Conservation (phyloP, 805 yeast genomes). For the Saccharomyces mikatae region DNA sequence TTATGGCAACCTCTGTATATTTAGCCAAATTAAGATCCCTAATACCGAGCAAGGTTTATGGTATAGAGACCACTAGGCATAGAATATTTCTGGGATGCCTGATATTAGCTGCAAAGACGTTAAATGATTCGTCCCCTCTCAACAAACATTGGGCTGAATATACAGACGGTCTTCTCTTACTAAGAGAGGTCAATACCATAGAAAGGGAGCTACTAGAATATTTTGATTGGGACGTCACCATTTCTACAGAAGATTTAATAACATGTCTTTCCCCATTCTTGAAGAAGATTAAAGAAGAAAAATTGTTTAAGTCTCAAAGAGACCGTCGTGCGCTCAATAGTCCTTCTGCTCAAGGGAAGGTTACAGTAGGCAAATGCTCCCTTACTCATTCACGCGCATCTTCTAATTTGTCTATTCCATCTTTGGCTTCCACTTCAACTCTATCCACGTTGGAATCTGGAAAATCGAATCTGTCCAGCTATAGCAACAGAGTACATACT, state of each 20-base stretch:
- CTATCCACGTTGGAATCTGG: conserved; percentile 18
- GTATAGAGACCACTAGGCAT: conserved; percentile 89
- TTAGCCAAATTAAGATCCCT: conserved; percentile 65
- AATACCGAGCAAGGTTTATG: conserved; percentile 80
- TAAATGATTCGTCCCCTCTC: conserved; percentile 90
- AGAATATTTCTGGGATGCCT: conserved; percentile 84
- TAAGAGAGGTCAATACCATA: conserved; percentile 79
- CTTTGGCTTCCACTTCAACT: conserved; percentile 35
- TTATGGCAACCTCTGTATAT: conserved; percentile 87
- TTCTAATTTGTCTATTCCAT: conserved; percentile 34
- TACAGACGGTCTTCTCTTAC: conserved; percentile 73
- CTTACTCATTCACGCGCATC: conserved; percentile 24
- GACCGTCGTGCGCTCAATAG: conserved; percentile 22
- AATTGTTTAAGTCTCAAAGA: conserved; percentile 19
- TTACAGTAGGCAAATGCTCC: conserved; percentile 6
- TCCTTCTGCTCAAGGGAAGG: conserved; percentile 13
- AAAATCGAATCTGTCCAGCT: conserved; percentile 2
- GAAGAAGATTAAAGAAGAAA: conserved; percentile 51
- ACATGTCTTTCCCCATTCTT: conserved; percentile 68
- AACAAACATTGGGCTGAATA: conserved; percentile 94
- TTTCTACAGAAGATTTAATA: conserved; percentile 62
- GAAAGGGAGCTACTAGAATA: conserved; percentile 80
- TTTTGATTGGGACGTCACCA: conserved; percentile 76
- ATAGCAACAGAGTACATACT: neutral
- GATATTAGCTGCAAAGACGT: conserved; percentile 82